Evolutionary conservation across 441 rosid genomes (phyloP).

Genomic region (Corymbia calophylla): DNA sequence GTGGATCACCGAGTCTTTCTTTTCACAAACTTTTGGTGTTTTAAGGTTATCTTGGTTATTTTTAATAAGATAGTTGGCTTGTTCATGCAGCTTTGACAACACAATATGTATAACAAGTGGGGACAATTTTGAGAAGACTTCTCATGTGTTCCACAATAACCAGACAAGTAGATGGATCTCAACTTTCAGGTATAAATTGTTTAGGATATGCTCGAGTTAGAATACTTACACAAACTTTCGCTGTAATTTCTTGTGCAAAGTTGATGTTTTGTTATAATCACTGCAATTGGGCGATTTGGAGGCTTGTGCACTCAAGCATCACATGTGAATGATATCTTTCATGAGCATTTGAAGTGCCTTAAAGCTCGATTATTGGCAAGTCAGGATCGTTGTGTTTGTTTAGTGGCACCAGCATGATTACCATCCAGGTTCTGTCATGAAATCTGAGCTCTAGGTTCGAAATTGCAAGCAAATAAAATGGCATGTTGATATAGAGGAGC

Average conservation of each 20-base stretch:
- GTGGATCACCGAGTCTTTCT: not conserved
- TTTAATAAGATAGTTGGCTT: not conserved
- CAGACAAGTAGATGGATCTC: conserved; percentile 64
- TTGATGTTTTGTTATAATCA: not conserved
- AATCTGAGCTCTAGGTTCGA: not conserved
- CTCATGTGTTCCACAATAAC: conserved; percentile 49
- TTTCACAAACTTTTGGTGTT: not conserved
- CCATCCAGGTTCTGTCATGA: not conserved
- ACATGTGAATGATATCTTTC: not conserved
- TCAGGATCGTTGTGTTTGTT: not conserved
- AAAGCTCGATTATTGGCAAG: not conserved
- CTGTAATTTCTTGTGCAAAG: not conserved
- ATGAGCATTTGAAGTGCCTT: not conserved
- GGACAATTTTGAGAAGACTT: conserved; percentile 33
- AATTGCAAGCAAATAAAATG: not conserved
- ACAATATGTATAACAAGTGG: conserved; percentile 45
- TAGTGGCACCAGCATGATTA: not conserved
- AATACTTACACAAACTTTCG: not conserved
- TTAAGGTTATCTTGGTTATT: not conserved
- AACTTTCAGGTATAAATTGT: conserved; percentile 44
- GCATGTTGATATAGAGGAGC: not conserved
- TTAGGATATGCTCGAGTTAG: not conserved
- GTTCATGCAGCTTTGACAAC: conserved; percentile 45
- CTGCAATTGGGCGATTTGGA: not conserved
- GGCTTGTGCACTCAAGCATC: not conserved